Evolutionary conservation across 352 stramenopile genomes (phyloP).

Genomic region (Pythium vanterpoolii): DNA sequence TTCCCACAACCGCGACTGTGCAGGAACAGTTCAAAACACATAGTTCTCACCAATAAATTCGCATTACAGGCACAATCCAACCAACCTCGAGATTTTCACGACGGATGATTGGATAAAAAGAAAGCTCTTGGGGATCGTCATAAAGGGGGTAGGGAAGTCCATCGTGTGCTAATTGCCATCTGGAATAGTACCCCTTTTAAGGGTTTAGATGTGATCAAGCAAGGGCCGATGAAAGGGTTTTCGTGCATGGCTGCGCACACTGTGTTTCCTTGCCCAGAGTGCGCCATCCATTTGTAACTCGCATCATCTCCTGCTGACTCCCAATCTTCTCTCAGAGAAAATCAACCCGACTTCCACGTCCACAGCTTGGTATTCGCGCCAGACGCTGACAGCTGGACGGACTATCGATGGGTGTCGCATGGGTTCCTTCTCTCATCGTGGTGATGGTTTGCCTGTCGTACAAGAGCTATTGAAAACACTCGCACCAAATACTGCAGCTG

Average conservation of each 20-base stretch:
- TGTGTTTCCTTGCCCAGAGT: slow-evolving; percentile 16
- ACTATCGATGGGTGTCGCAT: neutral
- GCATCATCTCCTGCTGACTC: neutral
- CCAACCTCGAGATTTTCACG: neutral
- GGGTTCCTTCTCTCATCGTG: slow-evolving; percentile 7
- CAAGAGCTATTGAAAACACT: neutral
- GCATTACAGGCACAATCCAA: neutral
- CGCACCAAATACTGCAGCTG: too few relatives aligned
- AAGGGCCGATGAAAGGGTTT: neutral
- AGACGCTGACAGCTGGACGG: neutral
- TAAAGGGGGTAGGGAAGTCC: slow-evolving; percentile 1
- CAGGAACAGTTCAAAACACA: neutral
- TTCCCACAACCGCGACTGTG: neutral
- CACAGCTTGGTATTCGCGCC: neutral
- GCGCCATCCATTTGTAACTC: slow-evolving; percentile 24
- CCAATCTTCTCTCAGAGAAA: neutral
- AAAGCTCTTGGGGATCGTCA: neutral
- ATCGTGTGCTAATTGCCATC: slow-evolving; percentile 4
- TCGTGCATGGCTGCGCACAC: neutral
- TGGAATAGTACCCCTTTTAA: slow-evolving; percentile 1
- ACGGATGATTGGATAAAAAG: slow-evolving; percentile 10
- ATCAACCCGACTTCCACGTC: neutral
- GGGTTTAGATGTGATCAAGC: neutral
- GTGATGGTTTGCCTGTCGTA: neutral
- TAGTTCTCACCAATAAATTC: slow-evolving; percentile 14